Base-by-base conservation (phyloP, 2,329 filamentous ascomycete species). In the Purpureocillium lavendulum region DNA sequence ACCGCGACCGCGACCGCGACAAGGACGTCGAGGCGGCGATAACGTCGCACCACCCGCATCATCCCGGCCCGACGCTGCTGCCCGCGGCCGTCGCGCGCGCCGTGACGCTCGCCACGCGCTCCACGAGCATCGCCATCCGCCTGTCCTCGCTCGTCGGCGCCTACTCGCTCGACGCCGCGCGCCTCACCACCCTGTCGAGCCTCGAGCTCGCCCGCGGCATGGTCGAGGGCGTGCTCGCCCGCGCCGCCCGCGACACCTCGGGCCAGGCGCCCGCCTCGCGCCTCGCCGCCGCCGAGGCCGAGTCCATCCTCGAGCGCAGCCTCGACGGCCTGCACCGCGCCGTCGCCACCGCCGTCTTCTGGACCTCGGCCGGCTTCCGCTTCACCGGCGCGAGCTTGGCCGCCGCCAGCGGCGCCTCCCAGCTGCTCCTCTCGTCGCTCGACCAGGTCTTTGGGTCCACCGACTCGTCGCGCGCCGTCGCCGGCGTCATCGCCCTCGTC, bases 401-500 rank as follows among this genome's bases (percentile, higher is more conserved):
- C 14, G 65, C 70, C 12, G 69, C 67, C 5, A 77, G 74, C 7
- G 70, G 78, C 37, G 55, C 75, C 6, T 76, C 76, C 0, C 75
- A 79, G 43, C 59, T 80, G 26, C 58, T 80, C 1, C 61, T 83
- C 8, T 70, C 70, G 3, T 71, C 73, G 1, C 60, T 84, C 16
- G 79, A 84, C 51, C 73, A 78, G 45, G 71, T 82, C 30, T 73
- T 83, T 21, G 80, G 80, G 12, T 80, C 76, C 3, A 83, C 80
- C n/a, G 80, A 84, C 53, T 81, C 78, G 2, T 82, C 79, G 2
- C 64, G 78, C 31, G 79, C 80, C 10, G 80, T 83, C 42, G 76
- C 78, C 3, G 79, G 77, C 53, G 82, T 84, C 50, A 70, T 83
- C 46, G 74, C 74, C 1, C 61, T 83, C 26, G 71, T 83, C 35